A percentile compares a stretch with the other conserved stretches of the same genome.
These are phyloP conservation scores for Umbelopsis vinacea DNA, from an alignment of 192 early-diverging fungal species.

Conservation along the genomic window DNA sequence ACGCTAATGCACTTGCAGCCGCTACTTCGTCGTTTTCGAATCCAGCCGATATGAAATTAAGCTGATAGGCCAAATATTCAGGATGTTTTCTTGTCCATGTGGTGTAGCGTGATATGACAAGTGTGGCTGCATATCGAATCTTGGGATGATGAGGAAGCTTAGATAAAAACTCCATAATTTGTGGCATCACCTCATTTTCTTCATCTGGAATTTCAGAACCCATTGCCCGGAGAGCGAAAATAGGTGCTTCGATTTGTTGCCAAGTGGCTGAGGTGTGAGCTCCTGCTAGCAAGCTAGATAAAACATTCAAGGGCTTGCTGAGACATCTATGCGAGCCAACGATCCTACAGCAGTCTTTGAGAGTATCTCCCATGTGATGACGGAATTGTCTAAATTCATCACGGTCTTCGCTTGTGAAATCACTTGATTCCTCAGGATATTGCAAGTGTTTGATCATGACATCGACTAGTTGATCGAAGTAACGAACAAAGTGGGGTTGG, in stretches of 20 bases:
- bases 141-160: constrained; percentile 90
- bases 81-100: constrained; percentile 91
- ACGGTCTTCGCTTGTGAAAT: constrained; percentile 84
- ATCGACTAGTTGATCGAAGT: constrained; percentile 75
- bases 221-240: constrained; percentile 94
- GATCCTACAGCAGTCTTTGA: constrained; percentile 92
- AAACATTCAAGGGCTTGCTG: constrained; percentile 61
- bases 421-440: constrained; percentile 75
- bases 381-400: constrained; percentile 98
- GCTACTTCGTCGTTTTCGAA: constrained; percentile 86
- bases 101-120: constrained; percentile 96
- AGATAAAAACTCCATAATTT: constrained; percentile 90
- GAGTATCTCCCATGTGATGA: constrained; percentile 94
- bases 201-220: constrained; percentile 76
- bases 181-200: constrained; percentile 81
- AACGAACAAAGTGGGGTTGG: constrained; percentile 58
- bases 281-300: constrained; percentile 44
- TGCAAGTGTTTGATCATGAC: constrained; percentile 86
- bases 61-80: constrained; percentile 89
- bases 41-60: constrained; percentile 88
- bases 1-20: constrained; percentile 83
- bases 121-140: constrained; percentile 93
- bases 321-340: constrained; percentile 80
- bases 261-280: constrained; percentile 60
- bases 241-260: constrained; percentile 94